A percentile compares a stretch with the other conserved stretches of the same genome.
These are phyloP conservation scores for Primulina eburnea DNA, from an alignment of 257 asterid genomes.

Conservation along the genomic window DNA sequence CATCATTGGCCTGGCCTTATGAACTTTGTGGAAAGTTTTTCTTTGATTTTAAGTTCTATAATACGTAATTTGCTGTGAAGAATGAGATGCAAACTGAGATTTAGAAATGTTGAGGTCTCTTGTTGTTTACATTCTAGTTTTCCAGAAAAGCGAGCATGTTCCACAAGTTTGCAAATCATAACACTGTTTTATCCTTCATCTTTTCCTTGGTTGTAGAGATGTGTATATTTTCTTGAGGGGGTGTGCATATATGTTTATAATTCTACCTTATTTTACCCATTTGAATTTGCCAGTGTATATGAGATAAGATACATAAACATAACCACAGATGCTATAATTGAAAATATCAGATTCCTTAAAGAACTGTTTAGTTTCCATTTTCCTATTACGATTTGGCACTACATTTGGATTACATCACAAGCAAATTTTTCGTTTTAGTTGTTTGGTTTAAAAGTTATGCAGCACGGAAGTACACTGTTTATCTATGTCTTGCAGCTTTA, in stretches of 20 bases:
- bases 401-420: neutral
- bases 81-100: too few species aligned
- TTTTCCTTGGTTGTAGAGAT: neutral
- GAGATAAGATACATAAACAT: neutral
- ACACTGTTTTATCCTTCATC: neutral
- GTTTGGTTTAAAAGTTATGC: too few species aligned
- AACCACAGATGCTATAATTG: neutral
- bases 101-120: too few species aligned
- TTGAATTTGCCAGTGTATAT: neutral
- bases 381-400: neutral
- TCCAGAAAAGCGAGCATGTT: neutral
- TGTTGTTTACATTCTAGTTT: neutral
- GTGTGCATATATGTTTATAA: neutral
- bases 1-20: too few species aligned
- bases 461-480: too few species aligned
- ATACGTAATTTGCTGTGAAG: too few species aligned
- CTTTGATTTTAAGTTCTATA: too few species aligned
- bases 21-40: too few species aligned
- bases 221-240: neutral
- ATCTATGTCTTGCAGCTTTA: too few species aligned
- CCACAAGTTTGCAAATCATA: constrained; percentile 3
- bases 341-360: neutral
- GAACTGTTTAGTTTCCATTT: constrained; percentile 9
- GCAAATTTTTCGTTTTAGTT: neutral
- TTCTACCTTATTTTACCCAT: neutral